A percentile compares a stretch with the other conserved stretches of the same genome.
Evolutionary conservation across 2,329 filamentous ascomycete species (phyloP).

Genomic region (Sclerotinia glacialis): DNA sequence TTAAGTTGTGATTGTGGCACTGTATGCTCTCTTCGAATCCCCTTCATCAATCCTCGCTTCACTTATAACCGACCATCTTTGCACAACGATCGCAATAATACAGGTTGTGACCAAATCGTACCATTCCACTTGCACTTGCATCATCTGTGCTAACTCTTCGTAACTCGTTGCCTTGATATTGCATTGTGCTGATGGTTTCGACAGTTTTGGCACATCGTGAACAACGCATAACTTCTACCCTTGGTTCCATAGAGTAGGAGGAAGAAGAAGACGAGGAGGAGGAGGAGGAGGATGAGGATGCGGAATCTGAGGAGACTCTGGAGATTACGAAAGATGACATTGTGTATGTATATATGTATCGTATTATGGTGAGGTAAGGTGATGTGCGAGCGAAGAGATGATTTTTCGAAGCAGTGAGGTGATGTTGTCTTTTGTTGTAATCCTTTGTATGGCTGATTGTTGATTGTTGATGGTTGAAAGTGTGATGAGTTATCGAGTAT

Average conservation of each 20-base stretch:
- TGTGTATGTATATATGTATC: not conserved
- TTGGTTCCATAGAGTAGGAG: conserved; percentile 25
- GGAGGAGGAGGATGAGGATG: conserved; percentile 25
- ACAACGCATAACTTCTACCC: conserved; percentile 59
- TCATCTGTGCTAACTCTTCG: conserved; percentile 49
- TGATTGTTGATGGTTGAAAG: not conserved
- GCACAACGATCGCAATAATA: conserved; percentile 66
- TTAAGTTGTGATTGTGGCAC: not conserved
- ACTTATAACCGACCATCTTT: conserved; percentile 62
- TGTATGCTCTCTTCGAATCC: conserved; percentile 5
- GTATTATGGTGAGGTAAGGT: not conserved
- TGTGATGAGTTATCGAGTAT: not conserved
- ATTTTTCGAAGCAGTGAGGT: not conserved
- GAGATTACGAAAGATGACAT: conserved; percentile 10
- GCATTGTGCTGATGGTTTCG: conserved; percentile 52
- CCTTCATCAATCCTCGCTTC: conserved; percentile 36
- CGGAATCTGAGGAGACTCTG: conserved; percentile 27
- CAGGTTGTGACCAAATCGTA: conserved; percentile 62
- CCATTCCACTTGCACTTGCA: conserved; percentile 57
- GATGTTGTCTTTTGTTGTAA: not conserved
- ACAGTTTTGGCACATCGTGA: conserved; percentile 59
- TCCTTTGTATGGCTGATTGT: not conserved
- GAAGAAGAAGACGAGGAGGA: conserved; percentile 29
- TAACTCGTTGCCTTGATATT: conserved; percentile 23
- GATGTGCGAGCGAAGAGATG: conserved; percentile 6